These are phyloP conservation scores for Penicillium riverlandense DNA, from an alignment of 495 filamentous ascomycete genomes.

Conservation along the genomic window DNA sequence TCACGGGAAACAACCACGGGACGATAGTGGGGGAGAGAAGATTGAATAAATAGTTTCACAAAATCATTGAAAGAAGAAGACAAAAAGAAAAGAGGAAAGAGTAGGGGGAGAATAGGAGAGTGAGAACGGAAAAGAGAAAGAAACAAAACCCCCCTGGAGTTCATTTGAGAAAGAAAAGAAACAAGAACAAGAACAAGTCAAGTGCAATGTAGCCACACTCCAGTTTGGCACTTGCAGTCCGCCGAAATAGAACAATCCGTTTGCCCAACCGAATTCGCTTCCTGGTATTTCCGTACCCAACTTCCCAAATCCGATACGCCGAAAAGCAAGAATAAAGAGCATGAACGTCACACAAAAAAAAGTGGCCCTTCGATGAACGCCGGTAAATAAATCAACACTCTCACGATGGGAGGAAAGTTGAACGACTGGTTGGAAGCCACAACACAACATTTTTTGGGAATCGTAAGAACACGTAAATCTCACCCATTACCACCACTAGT, in stretches of 20 bases:
- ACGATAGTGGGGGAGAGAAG: slow-evolving; percentile 7
- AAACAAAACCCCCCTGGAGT: slow-evolving; percentile 1
- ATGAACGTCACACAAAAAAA: slow-evolving; percentile 8
- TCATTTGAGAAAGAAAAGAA: slow-evolving; percentile 3
- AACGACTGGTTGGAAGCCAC: neutral
- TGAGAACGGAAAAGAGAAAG: neutral
- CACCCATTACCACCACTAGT: neutral
- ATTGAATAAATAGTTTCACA: slow-evolving; percentile 14
- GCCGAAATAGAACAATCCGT: neutral
- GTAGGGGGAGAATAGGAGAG: too few relatives aligned
- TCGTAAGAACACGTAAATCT: slow-evolving; percentile 23
- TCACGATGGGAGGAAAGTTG: too few relatives aligned
- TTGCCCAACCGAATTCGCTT: slow-evolving; percentile 17
- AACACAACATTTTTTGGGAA: slow-evolving; percentile 15
- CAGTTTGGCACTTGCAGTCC: too few relatives aligned
- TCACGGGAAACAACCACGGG: slow-evolving; percentile 4
- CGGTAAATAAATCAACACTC: too few relatives aligned
- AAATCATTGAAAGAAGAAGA: slow-evolving; percentile 13
- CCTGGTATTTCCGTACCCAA: slow-evolving; percentile 30
- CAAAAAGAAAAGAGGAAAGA: neutral
- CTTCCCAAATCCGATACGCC: slow-evolving; percentile 23
- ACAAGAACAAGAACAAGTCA: too few relatives aligned
- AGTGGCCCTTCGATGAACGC: too few relatives aligned
- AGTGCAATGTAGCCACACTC: too few relatives aligned
- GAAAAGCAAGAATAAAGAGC: slow-evolving; percentile 12